Evolutionary conservation across 2,329 filamentous ascomycete species (phyloP).

Genomic region (Aspergillus hortae): DNA sequence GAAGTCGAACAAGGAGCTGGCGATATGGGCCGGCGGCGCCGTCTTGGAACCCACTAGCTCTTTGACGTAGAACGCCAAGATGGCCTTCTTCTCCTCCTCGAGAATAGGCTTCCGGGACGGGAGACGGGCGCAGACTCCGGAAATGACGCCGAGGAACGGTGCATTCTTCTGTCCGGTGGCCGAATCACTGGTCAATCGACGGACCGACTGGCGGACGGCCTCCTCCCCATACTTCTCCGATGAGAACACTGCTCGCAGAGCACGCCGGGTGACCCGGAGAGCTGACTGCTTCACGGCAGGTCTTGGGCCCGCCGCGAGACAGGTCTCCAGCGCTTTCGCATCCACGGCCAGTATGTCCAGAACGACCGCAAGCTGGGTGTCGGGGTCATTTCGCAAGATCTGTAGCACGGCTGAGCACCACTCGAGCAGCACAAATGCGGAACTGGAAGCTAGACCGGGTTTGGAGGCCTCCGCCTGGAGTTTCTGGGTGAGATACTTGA

Average conservation of each 20-base stretch:
- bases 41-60: constrained; percentile 79
- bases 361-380: constrained; percentile 55
- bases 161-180: constrained; percentile 66
- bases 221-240: constrained; percentile 56
- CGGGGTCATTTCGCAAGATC: constrained; percentile 64
- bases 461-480: constrained; percentile 73
- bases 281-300: constrained; percentile 68
- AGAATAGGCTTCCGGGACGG: constrained; percentile 60
- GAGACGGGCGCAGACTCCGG: constrained; percentile 77
- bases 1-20: constrained; percentile 74
- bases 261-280: constrained; percentile 72
- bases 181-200: constrained; percentile 66
- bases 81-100: constrained; percentile 63
- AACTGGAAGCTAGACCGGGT: constrained; percentile 69
- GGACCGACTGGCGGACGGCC: constrained; percentile 61
- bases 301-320: constrained; percentile 63
- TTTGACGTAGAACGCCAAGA: constrained; percentile 78
- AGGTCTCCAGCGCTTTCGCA: constrained; percentile 74
- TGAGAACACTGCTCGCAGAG: constrained; percentile 70
- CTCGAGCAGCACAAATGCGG: constrained; percentile 83
- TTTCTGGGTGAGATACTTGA: constrained; percentile 60
- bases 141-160: constrained; percentile 76
- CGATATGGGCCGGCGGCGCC: constrained; percentile 67
- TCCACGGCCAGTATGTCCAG: constrained; percentile 64
- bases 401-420: constrained; percentile 83